Base-by-base conservation (phyloP, 306 rosid genomes). In the Cucurbita moschata region DNA sequence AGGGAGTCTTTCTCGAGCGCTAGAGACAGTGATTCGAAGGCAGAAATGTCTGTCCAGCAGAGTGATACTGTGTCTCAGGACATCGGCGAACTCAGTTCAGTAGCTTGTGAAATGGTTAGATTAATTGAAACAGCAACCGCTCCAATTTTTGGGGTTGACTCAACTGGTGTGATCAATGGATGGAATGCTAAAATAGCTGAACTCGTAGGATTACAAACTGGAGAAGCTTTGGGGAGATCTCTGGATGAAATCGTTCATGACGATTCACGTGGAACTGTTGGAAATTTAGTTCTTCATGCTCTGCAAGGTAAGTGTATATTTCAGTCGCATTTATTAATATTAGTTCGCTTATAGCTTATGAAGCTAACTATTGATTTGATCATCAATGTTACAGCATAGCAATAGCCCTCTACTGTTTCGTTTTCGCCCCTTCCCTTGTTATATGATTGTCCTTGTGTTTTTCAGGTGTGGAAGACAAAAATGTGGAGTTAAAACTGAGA, bases 81-180 rank as follows among this genome's bases (percentile, higher is more conserved):
- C 46, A 9, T 70, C 8, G 4, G 85, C 57, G 96, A 85, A 79
- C 85, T 92, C 78, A 82, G 90, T 75, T 88, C 94, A 15, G 90
- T 81, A 76, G 86, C 96, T 35, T 82, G 86, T 68, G 96, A 92
- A 85, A 89, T 92, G 96, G 96, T 82, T 76, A 92, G 87, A 71
- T 63, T 92, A 80, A 92, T 92, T 58, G 97, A 92, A 78, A 88
- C 97, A 43, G 96, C 97, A 26, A 83, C 87, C 5, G 88, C 84
- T 69, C 97, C 96, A 1, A 89, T 92, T 77, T 92, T 92, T 23
- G 96, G 92, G 49, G 92, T 89, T 76, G 88, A 88, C 83, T 78
- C 81, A 51, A 74, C 66, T 35, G 96, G 96, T 77, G 19, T 80
- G 40, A 82, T 92, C 78, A 89, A 92, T 76, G 97, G 96, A 73